Base-by-base conservation (phyloP, 2,329 filamentous ascomycete species). In the Samsoniella hepiali region DNA sequence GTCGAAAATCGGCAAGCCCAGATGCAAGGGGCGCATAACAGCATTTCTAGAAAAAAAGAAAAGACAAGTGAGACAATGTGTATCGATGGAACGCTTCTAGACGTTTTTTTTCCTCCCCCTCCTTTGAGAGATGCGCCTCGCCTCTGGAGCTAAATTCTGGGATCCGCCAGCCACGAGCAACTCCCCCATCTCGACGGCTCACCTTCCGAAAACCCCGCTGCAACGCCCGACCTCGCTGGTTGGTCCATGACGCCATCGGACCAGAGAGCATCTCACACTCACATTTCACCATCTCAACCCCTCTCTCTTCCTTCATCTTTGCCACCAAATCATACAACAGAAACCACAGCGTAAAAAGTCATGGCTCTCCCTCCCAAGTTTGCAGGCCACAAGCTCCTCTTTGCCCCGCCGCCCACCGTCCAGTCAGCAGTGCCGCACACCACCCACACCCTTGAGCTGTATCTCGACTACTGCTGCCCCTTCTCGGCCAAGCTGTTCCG, bases 391-490 rank as follows among this genome's bases (percentile, higher is more conserved):
- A 89, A 85, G 74, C 82, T 92, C 57, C 72, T 76, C 68, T 82
- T 85, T 73, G 75, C 74, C 59, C 63, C 75, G 13, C 69, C 75
- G 17, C 67, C 77, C 40, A 63, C 73, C 36, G 64, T 75, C 3
- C 65, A 75, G 11, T 70, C 75, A n/a, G 69, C 72, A 17, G 72
- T 58, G 7, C 72, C 78, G 8, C 76, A 79, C 45, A 77, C 82
- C 6, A 74, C 81, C 17, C 85, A 88, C 78, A 88, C 85, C 0
- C 74, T 88, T 57, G 86, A 89, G 73, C 66, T 89, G 58, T 88
- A 91, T 76, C 87, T 97, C 69, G 93, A 97, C 81, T 97, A 96
- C 80, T 90, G 92, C 72, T 97, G 93, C 75, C 93, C 92, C 47
- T 86, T 80, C 75, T 84, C 81, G n/a, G 82, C 81, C 65, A 81